Evolutionary conservation across 192 early-diverging fungal genomes (phyloP), one percentile per base, ranked within the genome.

Genomic region (Umbelopsis sp.): DNA sequence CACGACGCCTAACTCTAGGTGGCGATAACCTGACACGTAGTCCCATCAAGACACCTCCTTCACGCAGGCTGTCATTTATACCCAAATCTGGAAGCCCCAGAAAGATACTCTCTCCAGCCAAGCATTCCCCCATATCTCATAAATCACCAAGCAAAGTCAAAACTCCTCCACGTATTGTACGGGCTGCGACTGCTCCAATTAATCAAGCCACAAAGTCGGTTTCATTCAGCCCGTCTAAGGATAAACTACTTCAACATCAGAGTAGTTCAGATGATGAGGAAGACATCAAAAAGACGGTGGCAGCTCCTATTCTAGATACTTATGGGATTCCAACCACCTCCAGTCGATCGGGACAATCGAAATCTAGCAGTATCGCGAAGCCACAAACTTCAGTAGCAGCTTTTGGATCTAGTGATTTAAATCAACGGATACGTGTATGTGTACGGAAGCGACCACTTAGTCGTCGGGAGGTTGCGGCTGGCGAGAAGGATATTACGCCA

Each of bases 381-480:
- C 36, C 44, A 29, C 32, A 31, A n/a, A 14, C 49, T 31, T 12
- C 20, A 24, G 59, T 62, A 65, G 78, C 65, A 47, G 68, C 69
- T 24, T 45, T 72, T 7, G 49, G 51, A 25, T 70, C 45, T 32
- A 78, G 82, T 25, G 88, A 90, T 65, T 81, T 94, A 34, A 80
- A 82, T 43, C 94, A 96, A 74, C 85, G 92, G 41, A 99, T 99
- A 74, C 90, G 96, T 47, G 97, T 99, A 34, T 99, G 97, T 70
- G 96, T 99, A 20, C 88, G 97, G 32, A 99, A 99, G 77, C 84
- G 97, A 41, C 97, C 97, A 2, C 82, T 99, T 38, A 97, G 85
- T 84, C 84, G 82, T 65, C 96, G 93, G 74, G 97, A 99, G 76
- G 67, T 84, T 22, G 84, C 86, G 31, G 73, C 79, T 17, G 87